Percentiles rank a stretch among this genome's conserved stretches.
These are phyloP conservation scores for Naganishia kalamii DNA, from an alignment of 768 basidiomycete genomes.

Conservation along the genomic window DNA sequence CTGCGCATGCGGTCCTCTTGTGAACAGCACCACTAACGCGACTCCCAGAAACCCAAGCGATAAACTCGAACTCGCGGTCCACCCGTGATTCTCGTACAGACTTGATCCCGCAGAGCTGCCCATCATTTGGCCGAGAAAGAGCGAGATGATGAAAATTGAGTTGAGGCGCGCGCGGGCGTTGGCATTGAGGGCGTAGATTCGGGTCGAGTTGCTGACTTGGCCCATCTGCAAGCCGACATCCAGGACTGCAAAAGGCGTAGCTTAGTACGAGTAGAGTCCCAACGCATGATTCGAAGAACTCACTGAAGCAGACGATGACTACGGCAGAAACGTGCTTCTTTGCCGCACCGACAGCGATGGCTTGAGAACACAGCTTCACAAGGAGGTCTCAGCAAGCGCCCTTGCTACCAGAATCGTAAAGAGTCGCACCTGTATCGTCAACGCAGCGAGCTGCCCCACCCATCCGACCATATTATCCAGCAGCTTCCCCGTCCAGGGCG, in stretches of 20 bases:
- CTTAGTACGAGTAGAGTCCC: background rate
- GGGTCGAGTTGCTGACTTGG: conserved; percentile 61
- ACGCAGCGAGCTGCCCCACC: conserved; percentile 63
- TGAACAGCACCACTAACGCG: conserved; percentile 56
- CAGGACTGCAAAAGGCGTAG: conserved; percentile 36
- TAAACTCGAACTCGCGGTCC: conserved; percentile 61
- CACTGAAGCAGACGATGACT: conserved; percentile 61
- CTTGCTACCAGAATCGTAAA: background rate
- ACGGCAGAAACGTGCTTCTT: conserved; percentile 66
- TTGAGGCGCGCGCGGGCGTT: conserved; percentile 66
- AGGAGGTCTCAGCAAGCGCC: conserved; percentile 28
- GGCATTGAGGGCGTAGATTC: conserved; percentile 53
- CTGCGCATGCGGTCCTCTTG: conserved; percentile 62
- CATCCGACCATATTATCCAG: conserved; percentile 70
- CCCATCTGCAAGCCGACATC: conserved; percentile 69
- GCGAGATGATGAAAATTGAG: conserved; percentile 64
- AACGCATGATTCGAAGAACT: background rate
- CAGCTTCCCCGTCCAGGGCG: conserved; percentile 62
- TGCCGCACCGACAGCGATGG: conserved; percentile 63
- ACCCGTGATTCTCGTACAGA: conserved; percentile 65
- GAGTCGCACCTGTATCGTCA: conserved; percentile 37
- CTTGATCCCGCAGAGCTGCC: conserved; percentile 69
- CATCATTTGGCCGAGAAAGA: conserved; percentile 75
- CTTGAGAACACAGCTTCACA: conserved; percentile 54
- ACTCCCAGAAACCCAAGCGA: conserved; percentile 58